Percentiles rank a stretch among this genome's conserved stretches.
These are phyloP conservation scores for Solanum tarijense DNA, from an alignment of 257 asterid genomes.

Conservation along the genomic window DNA sequence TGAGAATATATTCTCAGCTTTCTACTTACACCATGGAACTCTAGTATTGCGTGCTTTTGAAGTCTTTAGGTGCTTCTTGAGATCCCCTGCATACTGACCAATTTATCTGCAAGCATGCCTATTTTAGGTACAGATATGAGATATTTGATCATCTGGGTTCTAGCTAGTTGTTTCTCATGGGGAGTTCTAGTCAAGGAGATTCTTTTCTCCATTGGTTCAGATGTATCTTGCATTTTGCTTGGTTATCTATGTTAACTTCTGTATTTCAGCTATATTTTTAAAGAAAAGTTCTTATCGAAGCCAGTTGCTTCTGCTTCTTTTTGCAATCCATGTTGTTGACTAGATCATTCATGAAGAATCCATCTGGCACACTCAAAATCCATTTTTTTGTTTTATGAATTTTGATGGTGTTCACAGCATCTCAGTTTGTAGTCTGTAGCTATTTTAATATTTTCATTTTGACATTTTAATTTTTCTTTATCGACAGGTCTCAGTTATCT, in stretches of 20 bases:
- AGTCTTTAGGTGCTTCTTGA: background rate
- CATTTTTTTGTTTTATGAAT: background rate
- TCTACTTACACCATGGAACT: background rate
- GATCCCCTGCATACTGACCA: background rate
- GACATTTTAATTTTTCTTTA: slow-evolving; percentile 6
- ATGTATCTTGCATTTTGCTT: background rate
- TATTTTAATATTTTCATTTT: background rate
- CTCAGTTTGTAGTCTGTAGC: background rate
- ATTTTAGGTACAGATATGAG: background rate
- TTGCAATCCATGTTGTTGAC: background rate
- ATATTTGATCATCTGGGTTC: background rate
- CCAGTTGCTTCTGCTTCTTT: background rate
- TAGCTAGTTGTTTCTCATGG: background rate
- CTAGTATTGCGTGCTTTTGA: background rate
- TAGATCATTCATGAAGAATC: background rate
- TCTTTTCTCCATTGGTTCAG: background rate
- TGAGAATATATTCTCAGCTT: background rate
- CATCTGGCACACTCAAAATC: background rate
- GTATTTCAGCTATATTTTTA: background rate
- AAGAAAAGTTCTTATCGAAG: background rate
- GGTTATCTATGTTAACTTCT: background rate
- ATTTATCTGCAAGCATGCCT: background rate
- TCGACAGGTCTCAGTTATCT: slow-evolving; percentile 50
- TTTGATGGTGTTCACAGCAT: background rate
- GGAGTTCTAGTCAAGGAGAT: background rate